Conservation (phyloP, 495 filamentous ascomycete genomes). For the Aspergillus sparsus region DNA sequence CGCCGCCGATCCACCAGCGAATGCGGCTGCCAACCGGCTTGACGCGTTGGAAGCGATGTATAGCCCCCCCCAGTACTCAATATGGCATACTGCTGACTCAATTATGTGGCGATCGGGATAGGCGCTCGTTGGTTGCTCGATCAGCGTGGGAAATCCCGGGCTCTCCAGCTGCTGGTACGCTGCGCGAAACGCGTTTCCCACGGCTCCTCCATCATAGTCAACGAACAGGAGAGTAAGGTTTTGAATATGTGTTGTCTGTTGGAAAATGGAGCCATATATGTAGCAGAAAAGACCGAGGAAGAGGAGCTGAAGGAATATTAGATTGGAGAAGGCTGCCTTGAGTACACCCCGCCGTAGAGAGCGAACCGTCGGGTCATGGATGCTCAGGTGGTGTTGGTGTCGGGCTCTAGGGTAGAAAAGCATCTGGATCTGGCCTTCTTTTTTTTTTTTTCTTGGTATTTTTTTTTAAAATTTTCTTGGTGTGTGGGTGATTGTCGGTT, state of each 20-base stretch:
- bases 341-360: conserved; percentile 26
- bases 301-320: conserved; percentile 33
- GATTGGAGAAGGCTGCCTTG: conserved; percentile 23
- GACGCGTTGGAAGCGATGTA: conserved; percentile 44
- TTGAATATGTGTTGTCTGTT: conserved; percentile 39
- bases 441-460: too few relatives aligned
- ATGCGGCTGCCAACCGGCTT: conserved; percentile 33
- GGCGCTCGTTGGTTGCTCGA: conserved; percentile 28
- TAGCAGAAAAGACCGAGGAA: conserved; percentile 51
- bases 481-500: too few relatives aligned
- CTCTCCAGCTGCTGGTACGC: conserved; percentile 45
- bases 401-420: conserved; percentile 29
- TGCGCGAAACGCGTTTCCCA: conserved; percentile 42
- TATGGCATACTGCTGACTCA: conserved; percentile 41
- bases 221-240: conserved; percentile 50
- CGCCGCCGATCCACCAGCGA: conserved; percentile 33
- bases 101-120: conserved; percentile 32
- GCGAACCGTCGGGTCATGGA: conserved; percentile 28
- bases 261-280: conserved; percentile 49
- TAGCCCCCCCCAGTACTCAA: conserved; percentile 50
- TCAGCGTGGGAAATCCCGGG: conserved; percentile 41
- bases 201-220: conserved; percentile 52
- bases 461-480: too few relatives aligned
- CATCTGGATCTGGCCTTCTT: conserved; percentile 7
- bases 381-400: conserved; percentile 23